These are phyloP conservation scores for Neospora caninum DNA, from an alignment of 169 alveolate genomes.

Conservation along the genomic window DNA sequence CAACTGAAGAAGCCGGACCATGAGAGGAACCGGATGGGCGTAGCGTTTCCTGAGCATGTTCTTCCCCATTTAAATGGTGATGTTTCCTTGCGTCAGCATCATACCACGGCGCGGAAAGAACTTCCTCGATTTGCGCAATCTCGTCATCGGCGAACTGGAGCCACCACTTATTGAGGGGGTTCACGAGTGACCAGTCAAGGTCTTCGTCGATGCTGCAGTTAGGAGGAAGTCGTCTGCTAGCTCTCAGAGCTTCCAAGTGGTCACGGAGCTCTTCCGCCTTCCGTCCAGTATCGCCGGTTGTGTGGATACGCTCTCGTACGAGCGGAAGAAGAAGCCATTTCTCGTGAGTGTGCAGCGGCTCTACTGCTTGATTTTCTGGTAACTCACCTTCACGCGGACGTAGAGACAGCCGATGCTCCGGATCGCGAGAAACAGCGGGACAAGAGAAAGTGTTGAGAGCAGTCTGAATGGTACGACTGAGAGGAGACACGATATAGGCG, in stretches of 20 bases:
- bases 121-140: neutral
- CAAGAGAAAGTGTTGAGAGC: neutral
- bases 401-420: neutral
- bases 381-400: neutral
- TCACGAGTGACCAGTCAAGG: slow-evolving; percentile 20
- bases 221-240: neutral
- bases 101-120: neutral
- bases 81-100: too few relatives aligned
- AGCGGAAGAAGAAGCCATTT: neutral
- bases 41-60: too few relatives aligned
- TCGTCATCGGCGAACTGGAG: slow-evolving; percentile 4
- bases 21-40: too few relatives aligned
- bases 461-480: slow-evolving; percentile 6
- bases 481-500: neutral
- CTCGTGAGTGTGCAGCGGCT: neutral
- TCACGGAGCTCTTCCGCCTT: neutral
- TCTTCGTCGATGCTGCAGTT: neutral
- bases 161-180: slow-evolving; percentile 17
- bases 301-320: neutral
- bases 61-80: too few relatives aligned
- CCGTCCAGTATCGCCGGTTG: slow-evolving; percentile 2
- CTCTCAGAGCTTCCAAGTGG: neutral
- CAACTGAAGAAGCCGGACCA: too few relatives aligned
- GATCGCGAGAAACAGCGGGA: neutral
- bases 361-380: neutral